Conservation (phyloP, 352 stramenopile species). For the Pythium diclinum region DNA sequence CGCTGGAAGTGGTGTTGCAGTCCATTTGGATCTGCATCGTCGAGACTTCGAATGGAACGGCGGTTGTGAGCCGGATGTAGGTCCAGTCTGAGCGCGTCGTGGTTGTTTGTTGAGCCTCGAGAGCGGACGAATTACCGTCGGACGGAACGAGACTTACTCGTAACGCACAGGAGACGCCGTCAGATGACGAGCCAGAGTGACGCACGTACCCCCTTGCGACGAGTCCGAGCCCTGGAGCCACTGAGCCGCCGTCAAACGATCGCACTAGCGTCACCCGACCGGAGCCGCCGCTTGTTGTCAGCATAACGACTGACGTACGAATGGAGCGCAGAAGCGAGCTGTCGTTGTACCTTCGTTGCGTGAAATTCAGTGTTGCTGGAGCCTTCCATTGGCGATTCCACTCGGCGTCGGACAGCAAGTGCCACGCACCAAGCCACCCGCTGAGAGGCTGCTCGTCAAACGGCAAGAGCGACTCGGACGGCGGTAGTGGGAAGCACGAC, state of each 20-base stretch:
- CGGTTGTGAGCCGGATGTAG: slow-evolving; percentile 7
- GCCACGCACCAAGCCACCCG: slow-evolving; percentile 53
- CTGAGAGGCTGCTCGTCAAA: slow-evolving; percentile 35
- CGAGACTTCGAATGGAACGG: slow-evolving; percentile 40
- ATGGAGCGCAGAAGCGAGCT: slow-evolving; percentile 36
- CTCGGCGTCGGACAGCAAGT: slow-evolving; percentile 32
- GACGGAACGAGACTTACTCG: neutral
- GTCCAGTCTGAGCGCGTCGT: slow-evolving; percentile 17
- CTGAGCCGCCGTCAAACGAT: slow-evolving; percentile 34
- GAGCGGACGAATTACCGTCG: neutral
- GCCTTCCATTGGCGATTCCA: slow-evolving; percentile 33
- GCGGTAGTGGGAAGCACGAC: slow-evolving; percentile 31
- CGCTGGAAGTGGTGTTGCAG: slow-evolving; percentile 41
- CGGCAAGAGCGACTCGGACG: slow-evolving; percentile 2
- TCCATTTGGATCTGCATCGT: slow-evolving; percentile 31
- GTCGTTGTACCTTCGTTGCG: slow-evolving; percentile 21
- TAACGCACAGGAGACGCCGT: slow-evolving; percentile 5
- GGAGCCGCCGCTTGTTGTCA: slow-evolving; percentile 23
- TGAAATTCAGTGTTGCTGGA: neutral
- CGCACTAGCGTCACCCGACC: slow-evolving; percentile 26
- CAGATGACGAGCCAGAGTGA: neutral
- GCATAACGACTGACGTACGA: slow-evolving; percentile 37
- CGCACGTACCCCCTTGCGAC: slow-evolving; percentile 44
- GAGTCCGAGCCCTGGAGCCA: slow-evolving; percentile 42
- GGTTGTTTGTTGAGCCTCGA: neutral